Base-by-base conservation (phyloP, 2,329 filamentous ascomycete species). In the Blastomyces percursus region DNA sequence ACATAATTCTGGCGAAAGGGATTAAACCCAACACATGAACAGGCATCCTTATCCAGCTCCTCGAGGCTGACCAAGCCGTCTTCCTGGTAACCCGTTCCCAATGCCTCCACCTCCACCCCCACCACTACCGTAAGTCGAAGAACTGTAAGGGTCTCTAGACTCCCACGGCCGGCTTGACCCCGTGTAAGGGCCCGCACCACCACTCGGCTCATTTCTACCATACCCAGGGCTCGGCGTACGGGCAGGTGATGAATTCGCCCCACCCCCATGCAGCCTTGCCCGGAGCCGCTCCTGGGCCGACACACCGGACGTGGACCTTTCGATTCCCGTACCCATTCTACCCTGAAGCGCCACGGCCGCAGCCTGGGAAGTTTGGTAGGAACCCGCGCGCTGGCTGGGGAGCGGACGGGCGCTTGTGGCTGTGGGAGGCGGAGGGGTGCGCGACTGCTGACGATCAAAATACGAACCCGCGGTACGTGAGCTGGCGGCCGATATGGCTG, bases 251-350 rank as follows among this genome's bases (percentile, higher is more conserved):
- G 48, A 65, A 9, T 56, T 62, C 9, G 85, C 84, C 66, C 84
- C 87, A 57, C 84, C 82, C n/a, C 84, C 85, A 81, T 91, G 91
- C 55, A 96, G 77, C 65, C 90, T 80, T 69, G 91, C 90, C 71
- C 91, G 90, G 68, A 96, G 78, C 68, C 90, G 81, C 69, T 96
- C 90, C 76, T 95, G 90, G 59, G 91, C 91, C 24, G 86, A 85
- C 42, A 80, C 80, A 2, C 76, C 78, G 70, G 75, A 59, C 71
- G 74, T 52, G 69, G 69, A 66, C 71, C 73, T 65, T 78, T 73
- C 70, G 74, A 71, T 65, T 73, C 66, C 70, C 66, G 69, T 71
- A 56, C 68, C 61, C 64, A 70, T 64, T 68, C 80, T 77, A 48
- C 71, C 71, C 59, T 76, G 68, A 4, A 48, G 56, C 14, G 27